Conservation (phyloP, 192 early-diverging fungal genomes). For the Paraglomus brasilianum region DNA sequence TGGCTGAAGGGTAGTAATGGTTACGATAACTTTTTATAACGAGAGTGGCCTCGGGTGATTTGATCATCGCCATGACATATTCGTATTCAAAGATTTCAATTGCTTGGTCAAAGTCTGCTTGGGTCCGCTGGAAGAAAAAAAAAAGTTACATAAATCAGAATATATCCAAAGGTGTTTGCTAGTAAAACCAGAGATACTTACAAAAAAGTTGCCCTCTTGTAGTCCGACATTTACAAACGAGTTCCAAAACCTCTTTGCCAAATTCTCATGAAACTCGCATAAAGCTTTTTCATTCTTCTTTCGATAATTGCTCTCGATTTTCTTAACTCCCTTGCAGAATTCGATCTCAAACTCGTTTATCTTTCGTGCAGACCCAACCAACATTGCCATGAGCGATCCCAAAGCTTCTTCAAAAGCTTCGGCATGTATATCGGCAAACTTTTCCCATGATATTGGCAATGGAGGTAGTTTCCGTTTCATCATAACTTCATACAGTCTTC, state of each 20-base stretch:
- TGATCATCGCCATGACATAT: neutral
- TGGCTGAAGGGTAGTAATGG: neutral
- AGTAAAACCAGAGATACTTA: constrained; percentile 2
- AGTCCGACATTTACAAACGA: neutral
- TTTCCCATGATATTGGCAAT: neutral
- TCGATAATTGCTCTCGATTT: neutral
- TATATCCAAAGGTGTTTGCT: neutral
- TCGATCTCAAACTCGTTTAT: constrained; percentile 1
- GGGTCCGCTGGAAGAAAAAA: neutral
- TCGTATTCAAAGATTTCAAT: constrained; percentile 17
- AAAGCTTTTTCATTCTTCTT: constrained; percentile 18
- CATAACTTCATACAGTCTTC: neutral
- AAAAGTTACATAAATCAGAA: neutral
- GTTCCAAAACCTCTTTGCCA: constrained; percentile 3
- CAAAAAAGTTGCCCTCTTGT: neutral
- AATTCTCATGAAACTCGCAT: neutral
- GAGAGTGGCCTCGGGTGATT: constrained; percentile 3
- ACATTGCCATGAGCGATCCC: neutral
- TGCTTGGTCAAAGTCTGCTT: constrained; percentile 11
- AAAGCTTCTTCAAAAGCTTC: constrained; percentile 17
- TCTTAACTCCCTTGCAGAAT: neutral
- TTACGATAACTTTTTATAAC: constrained; percentile 1
- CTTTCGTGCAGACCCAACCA: neutral
- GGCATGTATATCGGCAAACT: constrained; percentile 5
- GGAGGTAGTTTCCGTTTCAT: constrained; percentile 6